phyloP scores from a whole-genome alignment of 176 grass and related monocot species.

The Cymbopogon citratus region DNA sequence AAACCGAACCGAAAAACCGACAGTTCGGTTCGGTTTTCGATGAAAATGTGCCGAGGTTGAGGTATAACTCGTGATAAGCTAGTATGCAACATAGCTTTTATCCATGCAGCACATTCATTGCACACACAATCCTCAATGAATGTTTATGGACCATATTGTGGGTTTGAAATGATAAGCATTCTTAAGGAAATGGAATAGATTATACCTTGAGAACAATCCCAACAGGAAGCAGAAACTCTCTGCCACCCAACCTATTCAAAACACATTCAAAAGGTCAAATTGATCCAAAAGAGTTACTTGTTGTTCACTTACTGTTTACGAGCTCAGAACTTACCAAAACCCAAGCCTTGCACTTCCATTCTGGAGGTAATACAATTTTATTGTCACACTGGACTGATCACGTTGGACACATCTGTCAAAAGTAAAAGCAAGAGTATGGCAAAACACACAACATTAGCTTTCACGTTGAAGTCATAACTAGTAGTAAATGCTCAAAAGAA shows the following conservation, averaged over 20 bases:
- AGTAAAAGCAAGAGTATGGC: neutral
- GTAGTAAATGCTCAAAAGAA: neutral
- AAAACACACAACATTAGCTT: neutral
- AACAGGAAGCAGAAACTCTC: slow-evolving; percentile 93
- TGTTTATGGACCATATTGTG: neutral
- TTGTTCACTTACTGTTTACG: neutral
- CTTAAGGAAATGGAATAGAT: slow-evolving; percentile 6
- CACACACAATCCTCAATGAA: neutral
- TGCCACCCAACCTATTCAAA: slow-evolving; percentile 65
- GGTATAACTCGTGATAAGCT: neutral
- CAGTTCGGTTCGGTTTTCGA: too few species aligned
- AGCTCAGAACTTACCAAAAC: slow-evolving; percentile 75
- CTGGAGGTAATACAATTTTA: slow-evolving; percentile 93
- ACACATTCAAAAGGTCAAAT: slow-evolving; percentile 25
- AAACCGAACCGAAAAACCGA: too few species aligned
- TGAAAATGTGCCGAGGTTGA: too few species aligned
- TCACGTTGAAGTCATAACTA: neutral
- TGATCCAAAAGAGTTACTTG: neutral
- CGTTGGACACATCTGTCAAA: slow-evolving; percentile 76
- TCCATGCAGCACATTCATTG: neutral
- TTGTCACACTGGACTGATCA: slow-evolving; percentile 74
- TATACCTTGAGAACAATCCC: slow-evolving; percentile 93
- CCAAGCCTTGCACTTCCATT: slow-evolving; percentile 98
- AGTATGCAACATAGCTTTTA: neutral
- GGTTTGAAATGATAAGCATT: slow-evolving; percentile 10